These are phyloP conservation scores for Kurtzmaniella natalensis DNA, from an alignment of 1,139 yeast species.

Conservation along the genomic window DNA sequence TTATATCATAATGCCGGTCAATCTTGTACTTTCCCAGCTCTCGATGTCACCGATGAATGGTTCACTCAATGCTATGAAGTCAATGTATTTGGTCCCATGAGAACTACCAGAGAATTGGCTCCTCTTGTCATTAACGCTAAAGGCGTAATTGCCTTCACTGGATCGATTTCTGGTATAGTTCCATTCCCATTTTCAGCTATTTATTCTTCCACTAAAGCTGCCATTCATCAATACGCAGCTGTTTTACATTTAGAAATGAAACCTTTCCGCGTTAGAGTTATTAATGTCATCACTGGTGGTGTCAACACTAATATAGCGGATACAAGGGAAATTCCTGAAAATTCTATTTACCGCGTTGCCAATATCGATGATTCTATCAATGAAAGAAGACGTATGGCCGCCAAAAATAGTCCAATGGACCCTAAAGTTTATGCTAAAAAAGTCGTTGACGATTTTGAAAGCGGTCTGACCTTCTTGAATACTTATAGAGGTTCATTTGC, in stretches of 20 bases:
- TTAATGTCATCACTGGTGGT: slow-evolving; percentile 59
- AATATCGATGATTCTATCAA: slow-evolving; percentile 47
- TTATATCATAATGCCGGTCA: slow-evolving; percentile 62
- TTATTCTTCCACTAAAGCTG: slow-evolving; percentile 73
- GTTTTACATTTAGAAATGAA: slow-evolving; percentile 61
- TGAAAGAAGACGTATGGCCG: slow-evolving; percentile 58
- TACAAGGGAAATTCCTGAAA: slow-evolving; percentile 48
- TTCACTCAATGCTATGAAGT: slow-evolving; percentile 57
- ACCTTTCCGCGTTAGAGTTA: slow-evolving; percentile 70
- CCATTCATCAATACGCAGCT: slow-evolving; percentile 67
- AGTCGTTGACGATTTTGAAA: slow-evolving; percentile 48
- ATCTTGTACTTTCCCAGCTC: slow-evolving; percentile 67
- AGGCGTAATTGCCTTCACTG: slow-evolving; percentile 73
- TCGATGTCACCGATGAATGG: slow-evolving; percentile 59
- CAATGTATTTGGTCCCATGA: slow-evolving; percentile 66
- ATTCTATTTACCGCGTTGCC: slow-evolving; percentile 51
- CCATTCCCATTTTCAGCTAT: slow-evolving; percentile 71
- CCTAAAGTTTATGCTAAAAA: slow-evolving; percentile 52
- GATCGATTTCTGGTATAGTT: slow-evolving; percentile 62
- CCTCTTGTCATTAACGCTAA: slow-evolving; percentile 58
- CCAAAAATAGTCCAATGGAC: slow-evolving; percentile 53
- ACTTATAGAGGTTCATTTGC: slow-evolving; percentile 55
- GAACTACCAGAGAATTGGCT: slow-evolving; percentile 56
- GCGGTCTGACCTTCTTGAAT: slow-evolving; percentile 33
- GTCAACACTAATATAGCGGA: slow-evolving; percentile 33